Conservation (phyloP, 140 eudicot genomes). For the Erigeron philadelphicus region DNA sequence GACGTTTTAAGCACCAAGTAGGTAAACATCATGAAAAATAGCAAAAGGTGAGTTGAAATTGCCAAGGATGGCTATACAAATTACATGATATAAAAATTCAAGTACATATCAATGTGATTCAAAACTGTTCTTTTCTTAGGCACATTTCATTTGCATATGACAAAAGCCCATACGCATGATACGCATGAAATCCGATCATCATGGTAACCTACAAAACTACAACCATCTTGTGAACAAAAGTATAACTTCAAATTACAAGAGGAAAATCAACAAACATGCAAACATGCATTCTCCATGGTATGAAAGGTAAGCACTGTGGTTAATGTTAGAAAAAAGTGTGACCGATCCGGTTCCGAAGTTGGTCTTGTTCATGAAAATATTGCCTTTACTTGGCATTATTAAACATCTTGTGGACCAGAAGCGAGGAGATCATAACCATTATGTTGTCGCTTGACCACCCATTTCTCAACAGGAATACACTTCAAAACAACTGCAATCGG, state of each 20-base stretch:
- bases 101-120: not conserved
- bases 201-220: not conserved
- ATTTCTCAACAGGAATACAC: conserved; percentile 30
- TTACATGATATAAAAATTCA: not conserved
- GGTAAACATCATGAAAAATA: too few relatives aligned
- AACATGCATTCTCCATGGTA: not conserved
- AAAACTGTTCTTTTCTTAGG: not conserved
- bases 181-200: not conserved
- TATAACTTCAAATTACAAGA: not conserved
- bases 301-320: not conserved
- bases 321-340: conserved; percentile 1
- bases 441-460: conserved; percentile 10
- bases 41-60: too few relatives aligned
- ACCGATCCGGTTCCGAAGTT: not conserved
- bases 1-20: too few relatives aligned
- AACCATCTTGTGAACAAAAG: not conserved
- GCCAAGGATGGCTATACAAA: not conserved
- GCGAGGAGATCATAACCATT: conserved; percentile 7
- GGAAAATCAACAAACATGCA: not conserved
- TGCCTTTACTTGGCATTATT: conserved; percentile 10
- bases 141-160: not conserved
- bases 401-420: not conserved
- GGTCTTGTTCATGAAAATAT: not conserved
- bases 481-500: conserved; percentile 36
- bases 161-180: not conserved